Conservation (phyloP, 1,284 basidiomycete species). For the Neolentinus lepideus region DNA sequence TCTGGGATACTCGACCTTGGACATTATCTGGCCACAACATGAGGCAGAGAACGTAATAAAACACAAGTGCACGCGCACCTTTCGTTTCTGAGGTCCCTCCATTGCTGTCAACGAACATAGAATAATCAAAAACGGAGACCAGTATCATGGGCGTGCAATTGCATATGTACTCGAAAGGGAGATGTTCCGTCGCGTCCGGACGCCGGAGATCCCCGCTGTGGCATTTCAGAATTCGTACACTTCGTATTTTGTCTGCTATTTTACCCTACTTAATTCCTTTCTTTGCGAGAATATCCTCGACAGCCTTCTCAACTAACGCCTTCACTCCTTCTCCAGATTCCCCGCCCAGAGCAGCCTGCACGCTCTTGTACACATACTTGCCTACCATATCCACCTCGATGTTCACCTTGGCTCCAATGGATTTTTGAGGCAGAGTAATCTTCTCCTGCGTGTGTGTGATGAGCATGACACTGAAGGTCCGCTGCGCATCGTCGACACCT, state of each 20-base stretch:
- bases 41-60: neutral
- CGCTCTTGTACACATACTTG: slow-evolving; percentile 82
- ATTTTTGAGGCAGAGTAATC: slow-evolving; percentile 78
- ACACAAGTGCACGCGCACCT: neutral
- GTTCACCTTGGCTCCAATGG: slow-evolving; percentile 79
- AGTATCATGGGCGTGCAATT: neutral
- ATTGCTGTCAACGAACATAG: neutral
- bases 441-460: slow-evolving; percentile 92
- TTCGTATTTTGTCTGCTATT: too few relatives aligned
- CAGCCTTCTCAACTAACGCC: slow-evolving; percentile 62
- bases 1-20: slow-evolving; percentile 28
- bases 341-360: slow-evolving; percentile 65
- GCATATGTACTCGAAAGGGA: neutral
- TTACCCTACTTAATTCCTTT: neutral
- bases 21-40: slow-evolving; percentile 29
- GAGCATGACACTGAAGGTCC: slow-evolving; percentile 90
- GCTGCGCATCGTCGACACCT: slow-evolving; percentile 60
- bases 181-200: neutral
- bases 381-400: slow-evolving; percentile 94
- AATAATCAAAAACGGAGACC: neutral
- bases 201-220: neutral
- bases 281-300: slow-evolving; percentile 58
- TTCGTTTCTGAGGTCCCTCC: neutral
- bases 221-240: neutral
- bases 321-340: slow-evolving; percentile 48